Evolutionary conservation across 78 protist species (phyloP), one percentile per base, ranked within the genome.

Genomic region (Dictyostelium capitatum): DNA sequence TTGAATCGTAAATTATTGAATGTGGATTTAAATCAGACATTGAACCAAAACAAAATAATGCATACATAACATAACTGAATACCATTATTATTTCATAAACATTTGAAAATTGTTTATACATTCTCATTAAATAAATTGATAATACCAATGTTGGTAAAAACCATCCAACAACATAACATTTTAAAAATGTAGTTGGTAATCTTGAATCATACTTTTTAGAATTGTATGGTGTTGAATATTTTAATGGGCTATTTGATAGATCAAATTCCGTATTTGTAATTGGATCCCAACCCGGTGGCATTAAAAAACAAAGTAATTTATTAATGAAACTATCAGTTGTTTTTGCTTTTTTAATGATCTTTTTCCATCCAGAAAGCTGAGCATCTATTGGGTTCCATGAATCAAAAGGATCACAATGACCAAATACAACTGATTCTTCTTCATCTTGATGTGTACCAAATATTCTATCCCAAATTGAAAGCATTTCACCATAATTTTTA

Each of bases 401-500:
- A 57, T 69, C 57, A 0, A 82, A 8, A 14, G 75, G 53, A 17
- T 83, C 64, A 9, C 81, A 80, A 17, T 82, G 51, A 25, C 96
- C 96, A 77, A 59, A 92, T 17, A 46, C 43, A 7, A 82, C 65
- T 25, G 37, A 32, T 25, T 92, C 96, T 23, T 59, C 93, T 6
- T 83, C 95, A 12, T 81, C 89, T 43, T 65, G 73, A 53, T 89
- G 90, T 6, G 97, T 95, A 50, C 92, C 97, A 43, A 83, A 95
- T 41, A 95, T 0, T 48, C 95, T 82, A 77, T 95, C 97, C 92
- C 92, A 95, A 41, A 95, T 83, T 37, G 83, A 89, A 17, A 95
- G 59, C 12, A 84, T 90, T n/a, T 94, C 97, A 3, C 81, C 97
- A 73, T 95, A 95, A 89, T 95, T 95, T 48, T 90, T 95, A 78